A percentile compares a stretch with the other conserved stretches of the same genome.
Conservation (phyloP, 345 rosid species). For the Cardiospermum halicacabum region DNA sequence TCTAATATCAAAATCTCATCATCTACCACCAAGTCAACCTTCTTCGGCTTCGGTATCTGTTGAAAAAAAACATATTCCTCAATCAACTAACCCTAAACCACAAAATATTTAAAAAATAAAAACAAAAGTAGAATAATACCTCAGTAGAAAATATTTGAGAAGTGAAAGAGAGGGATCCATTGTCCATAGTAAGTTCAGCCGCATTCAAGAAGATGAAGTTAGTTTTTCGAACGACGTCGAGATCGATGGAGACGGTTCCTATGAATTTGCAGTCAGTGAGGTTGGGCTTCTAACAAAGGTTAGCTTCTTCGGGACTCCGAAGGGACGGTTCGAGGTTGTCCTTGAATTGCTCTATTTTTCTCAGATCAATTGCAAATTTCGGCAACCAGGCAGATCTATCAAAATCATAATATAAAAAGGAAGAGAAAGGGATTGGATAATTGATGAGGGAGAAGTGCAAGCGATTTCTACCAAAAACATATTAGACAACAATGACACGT, state of each 20-base stretch:
- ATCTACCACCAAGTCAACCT: conserved; percentile 42
- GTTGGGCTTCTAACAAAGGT: conserved; percentile 69
- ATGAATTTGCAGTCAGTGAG: conserved; percentile 63
- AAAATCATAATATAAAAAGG: no score
- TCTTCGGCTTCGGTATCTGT: conserved; percentile 54
- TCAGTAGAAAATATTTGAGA: conserved; percentile 31
- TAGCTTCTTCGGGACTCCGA: conserved; percentile 80
- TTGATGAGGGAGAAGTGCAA: no score
- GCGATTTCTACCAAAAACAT: no score
- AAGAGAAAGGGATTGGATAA: no score
- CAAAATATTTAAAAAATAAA: background rate
- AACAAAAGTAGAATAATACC: conserved; percentile 30
- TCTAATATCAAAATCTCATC: conserved; percentile 83
- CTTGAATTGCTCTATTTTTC: conserved; percentile 73
- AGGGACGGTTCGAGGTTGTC: conserved; percentile 83
- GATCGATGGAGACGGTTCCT: conserved; percentile 53
- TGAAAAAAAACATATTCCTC: background rate
- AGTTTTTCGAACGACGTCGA: conserved; percentile 55
- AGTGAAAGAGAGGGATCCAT: conserved; percentile 51
- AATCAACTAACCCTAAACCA: background rate
- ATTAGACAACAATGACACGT: no score
- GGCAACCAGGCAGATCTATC: no score
- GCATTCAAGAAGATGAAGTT: conserved; percentile 85
- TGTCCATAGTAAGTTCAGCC: conserved; percentile 62
- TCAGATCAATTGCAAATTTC: no score